These are phyloP conservation scores for Boletus fagicola DNA, from an alignment of 768 basidiomycete genomes.

Conservation along the genomic window DNA sequence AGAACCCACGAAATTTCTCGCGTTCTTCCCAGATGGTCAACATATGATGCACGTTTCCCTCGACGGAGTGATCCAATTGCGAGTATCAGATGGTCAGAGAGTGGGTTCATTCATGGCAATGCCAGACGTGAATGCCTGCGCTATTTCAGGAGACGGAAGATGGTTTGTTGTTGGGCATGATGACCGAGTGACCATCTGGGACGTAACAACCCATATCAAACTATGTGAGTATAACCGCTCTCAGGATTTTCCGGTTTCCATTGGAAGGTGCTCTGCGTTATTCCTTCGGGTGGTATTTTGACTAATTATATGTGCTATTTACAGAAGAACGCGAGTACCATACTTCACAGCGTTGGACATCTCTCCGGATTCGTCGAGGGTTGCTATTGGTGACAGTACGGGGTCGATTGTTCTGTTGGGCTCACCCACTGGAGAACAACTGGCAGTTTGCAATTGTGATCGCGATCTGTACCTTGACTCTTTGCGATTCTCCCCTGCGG, in stretches of 20 bases:
- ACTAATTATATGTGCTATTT: background rate
- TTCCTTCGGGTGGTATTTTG: too few species aligned
- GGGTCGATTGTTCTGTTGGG: background rate
- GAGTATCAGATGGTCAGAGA: constrained; percentile 2
- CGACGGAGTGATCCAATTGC: background rate
- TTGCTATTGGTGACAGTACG: background rate
- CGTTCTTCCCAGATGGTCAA: background rate
- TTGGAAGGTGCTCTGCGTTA: background rate
- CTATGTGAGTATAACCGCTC: background rate
- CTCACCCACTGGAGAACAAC: background rate
- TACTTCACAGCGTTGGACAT: background rate
- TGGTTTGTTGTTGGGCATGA: background rate
- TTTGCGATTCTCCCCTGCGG: background rate
- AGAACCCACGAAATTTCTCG: background rate
- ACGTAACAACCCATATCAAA: background rate
- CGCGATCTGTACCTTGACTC: background rate
- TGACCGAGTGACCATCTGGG: background rate
- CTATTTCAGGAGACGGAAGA: background rate
- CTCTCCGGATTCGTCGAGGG: background rate
- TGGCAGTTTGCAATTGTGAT: background rate
- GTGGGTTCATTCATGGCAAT: background rate
- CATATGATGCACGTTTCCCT: constrained; percentile 1
- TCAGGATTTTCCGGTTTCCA: background rate
- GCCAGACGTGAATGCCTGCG: background rate
- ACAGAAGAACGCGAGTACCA: background rate